These are phyloP conservation scores for Verruconis gallopava DNA, from an alignment of 2,329 filamentous ascomycete species.

Conservation along the genomic window DNA sequence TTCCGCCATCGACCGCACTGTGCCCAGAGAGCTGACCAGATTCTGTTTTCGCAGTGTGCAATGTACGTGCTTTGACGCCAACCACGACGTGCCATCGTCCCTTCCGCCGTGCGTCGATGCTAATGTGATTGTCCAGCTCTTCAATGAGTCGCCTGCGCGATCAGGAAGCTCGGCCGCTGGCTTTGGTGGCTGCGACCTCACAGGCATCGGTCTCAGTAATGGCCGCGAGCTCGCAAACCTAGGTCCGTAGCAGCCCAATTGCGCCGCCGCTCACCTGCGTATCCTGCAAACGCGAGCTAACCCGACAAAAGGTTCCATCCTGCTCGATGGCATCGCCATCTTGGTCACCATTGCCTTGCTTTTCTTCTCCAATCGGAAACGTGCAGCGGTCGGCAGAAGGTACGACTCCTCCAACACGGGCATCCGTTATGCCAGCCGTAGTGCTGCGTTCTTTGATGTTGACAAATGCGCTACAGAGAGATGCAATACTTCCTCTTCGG, in stretches of 20 bases:
- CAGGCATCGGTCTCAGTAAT: slow-evolving; percentile 58
- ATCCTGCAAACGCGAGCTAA: slow-evolving; percentile 14
- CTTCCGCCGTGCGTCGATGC: not conserved
- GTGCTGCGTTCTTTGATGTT: slow-evolving; percentile 3
- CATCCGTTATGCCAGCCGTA: not conserved
- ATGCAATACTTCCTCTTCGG: slow-evolving; percentile 88
- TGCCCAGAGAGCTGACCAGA: too few relatives aligned
- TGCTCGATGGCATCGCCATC: slow-evolving; percentile 70
- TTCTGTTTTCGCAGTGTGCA: slow-evolving; percentile 29
- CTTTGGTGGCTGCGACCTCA: slow-evolving; percentile 58
- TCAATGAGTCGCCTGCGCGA: slow-evolving; percentile 45
- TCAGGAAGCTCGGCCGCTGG: slow-evolving; percentile 36
- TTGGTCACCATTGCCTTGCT: slow-evolving; percentile 52
- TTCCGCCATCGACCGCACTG: too few relatives aligned
- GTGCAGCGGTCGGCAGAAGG: slow-evolving; percentile 87
- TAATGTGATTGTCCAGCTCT: slow-evolving; percentile 40
- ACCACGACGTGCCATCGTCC: not conserved
- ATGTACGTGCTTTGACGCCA: slow-evolving; percentile 25
- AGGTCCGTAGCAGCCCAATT: slow-evolving; percentile 41
- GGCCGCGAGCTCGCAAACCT: slow-evolving; percentile 64
- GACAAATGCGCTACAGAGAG: slow-evolving; percentile 52
- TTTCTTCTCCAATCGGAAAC: slow-evolving; percentile 73
- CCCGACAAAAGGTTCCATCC: slow-evolving; percentile 58
- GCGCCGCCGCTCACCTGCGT: not conserved
- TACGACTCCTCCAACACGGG: slow-evolving; percentile 28